phyloP scores from a whole-genome alignment of 2,329 filamentous ascomycete species.

The Aureobasidium melanogenum region DNA sequence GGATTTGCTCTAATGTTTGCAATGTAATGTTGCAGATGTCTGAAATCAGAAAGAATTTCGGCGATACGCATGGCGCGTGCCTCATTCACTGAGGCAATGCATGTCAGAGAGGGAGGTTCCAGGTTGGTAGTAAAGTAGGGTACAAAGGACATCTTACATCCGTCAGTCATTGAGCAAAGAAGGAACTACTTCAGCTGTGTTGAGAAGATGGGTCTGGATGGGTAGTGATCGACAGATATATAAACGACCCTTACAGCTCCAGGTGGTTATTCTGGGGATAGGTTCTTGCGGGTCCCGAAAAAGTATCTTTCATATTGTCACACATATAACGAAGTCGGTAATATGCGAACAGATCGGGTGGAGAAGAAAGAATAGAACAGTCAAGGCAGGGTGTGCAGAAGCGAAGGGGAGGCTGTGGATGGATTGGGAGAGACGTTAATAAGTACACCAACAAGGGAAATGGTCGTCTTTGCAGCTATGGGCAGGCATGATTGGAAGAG shows the following conservation, averaged over 20 bases:
- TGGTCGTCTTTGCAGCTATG: not conserved
- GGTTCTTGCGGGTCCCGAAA: not conserved
- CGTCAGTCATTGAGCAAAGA: conserved; percentile 43
- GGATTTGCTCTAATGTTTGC: conserved; percentile 43
- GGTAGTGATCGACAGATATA: conserved; percentile 10
- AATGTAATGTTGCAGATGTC: conserved; percentile 51
- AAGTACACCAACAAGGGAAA: conserved; percentile 4
- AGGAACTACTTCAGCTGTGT: not conserved
- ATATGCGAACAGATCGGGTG: not conserved
- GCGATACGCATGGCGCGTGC: conserved; percentile 53
- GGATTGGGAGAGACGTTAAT: conserved; percentile 7
- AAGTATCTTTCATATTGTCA: conserved; percentile 7
- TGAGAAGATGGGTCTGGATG: not conserved
- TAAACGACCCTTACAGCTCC: not conserved
- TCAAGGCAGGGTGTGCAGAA: not conserved
- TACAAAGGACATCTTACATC: conserved; percentile 36
- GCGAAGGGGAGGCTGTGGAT: conserved; percentile 3
- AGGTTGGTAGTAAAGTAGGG: conserved; percentile 11
- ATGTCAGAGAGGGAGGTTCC: conserved; percentile 3
- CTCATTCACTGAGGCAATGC: conserved; percentile 46
- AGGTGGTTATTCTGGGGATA: not conserved
- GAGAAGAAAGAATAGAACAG: not conserved
- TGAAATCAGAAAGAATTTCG: conserved; percentile 57
- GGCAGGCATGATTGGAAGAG: not conserved
- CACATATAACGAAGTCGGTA: conserved; percentile 5